Evolutionary conservation across 345 rosid species (phyloP), one percentile per base, ranked within the genome.

Genomic region (Aquilaria sinensis): DNA sequence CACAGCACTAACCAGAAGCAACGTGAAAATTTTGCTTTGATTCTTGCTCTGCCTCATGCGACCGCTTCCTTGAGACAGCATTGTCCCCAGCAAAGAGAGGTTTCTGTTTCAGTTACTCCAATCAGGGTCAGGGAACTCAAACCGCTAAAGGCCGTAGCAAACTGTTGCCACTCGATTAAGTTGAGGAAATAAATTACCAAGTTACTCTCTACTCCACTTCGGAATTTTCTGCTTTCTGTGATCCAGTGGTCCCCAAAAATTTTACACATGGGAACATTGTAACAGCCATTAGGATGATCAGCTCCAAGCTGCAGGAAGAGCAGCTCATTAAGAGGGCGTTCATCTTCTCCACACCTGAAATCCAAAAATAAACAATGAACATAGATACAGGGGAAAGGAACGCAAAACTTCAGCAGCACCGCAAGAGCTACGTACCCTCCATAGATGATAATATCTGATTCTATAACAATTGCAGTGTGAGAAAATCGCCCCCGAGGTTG

Each of bases 401-500:
- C 1, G n/a, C 32, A 34, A 49, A 31, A 50, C 54, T 52, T 31
- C 33, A 56, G 12, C 2, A 12, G 33, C 45, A 10, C 29, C 16
- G 54, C n/a, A 57, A 41, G 54, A 57, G 43, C 2, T 37, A 57
- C 31, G 60, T 65, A 85, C 91, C 96, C 96, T 74, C 96, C 96
- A 43, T 85, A 88, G 61, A 85, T 75, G 57, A 70, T 69, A 50
- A 85, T 78, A 60, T 80, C 80, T 0, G 72, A 71, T 29, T 58
- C 79, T 10, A 81, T 43, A 10, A 78, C 77, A 54, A 83, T 78
- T 12, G 91, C 86, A 12, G 91, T 70, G 62, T 88, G 96, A 66
- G 96, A 88, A 78, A 88, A 88, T 63, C 96, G 67, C 41, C 96
- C 96, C 61, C 75, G 89, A 31, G 96, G 91, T 58, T 79, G 84